Conservation (phyloP, 2,329 filamentous ascomycete genomes). For the Leptosphaerulina australis region DNA sequence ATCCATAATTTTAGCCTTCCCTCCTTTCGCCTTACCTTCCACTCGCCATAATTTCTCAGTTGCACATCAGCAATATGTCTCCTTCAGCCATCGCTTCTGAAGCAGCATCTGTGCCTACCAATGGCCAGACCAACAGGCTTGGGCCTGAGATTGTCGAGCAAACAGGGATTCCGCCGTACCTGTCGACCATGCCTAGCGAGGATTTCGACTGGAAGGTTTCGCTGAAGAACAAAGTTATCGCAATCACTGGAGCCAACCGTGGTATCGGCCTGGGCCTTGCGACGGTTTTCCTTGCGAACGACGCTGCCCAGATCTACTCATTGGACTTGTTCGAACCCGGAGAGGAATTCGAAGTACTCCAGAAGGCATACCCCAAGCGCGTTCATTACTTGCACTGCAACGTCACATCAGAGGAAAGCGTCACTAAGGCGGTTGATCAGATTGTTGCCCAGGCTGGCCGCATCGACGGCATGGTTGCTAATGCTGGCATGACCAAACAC, state of each 20-base stretch:
- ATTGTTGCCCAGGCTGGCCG: constrained; percentile 56
- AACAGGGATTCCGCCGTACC: constrained; percentile 41
- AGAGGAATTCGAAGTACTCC: constrained; percentile 53
- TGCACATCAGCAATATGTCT: constrained; percentile 31
- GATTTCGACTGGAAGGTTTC: constrained; percentile 55
- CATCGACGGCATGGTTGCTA: constrained; percentile 60
- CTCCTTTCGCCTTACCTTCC: constrained; percentile 23
- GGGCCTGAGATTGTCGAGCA: constrained; percentile 31
- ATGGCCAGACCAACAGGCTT: constrained; percentile 18
- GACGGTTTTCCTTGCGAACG: constrained; percentile 56
- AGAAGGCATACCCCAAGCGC: constrained; percentile 51
- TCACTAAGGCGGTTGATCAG: constrained; percentile 54
- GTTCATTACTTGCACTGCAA: constrained; percentile 56
- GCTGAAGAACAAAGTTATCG: constrained; percentile 51
- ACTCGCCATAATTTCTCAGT: constrained; percentile 17
- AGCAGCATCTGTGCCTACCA: constrained; percentile 23
- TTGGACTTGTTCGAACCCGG: constrained; percentile 57
- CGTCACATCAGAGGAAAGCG: constrained; percentile 56
- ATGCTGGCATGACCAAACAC: constrained; percentile 60
- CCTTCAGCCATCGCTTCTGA: constrained; percentile 35
- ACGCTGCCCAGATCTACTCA: constrained; percentile 55
- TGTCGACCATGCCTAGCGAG: constrained; percentile 53
- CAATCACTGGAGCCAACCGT: constrained; percentile 38
- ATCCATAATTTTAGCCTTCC: constrained; percentile 1
- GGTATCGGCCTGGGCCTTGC: constrained; percentile 56